Percentiles rank a stretch among this genome's conserved stretches.
Conservation (phyloP, 371 early-diverging fungal species). For the Caulochytrium protostelioides region DNA sequence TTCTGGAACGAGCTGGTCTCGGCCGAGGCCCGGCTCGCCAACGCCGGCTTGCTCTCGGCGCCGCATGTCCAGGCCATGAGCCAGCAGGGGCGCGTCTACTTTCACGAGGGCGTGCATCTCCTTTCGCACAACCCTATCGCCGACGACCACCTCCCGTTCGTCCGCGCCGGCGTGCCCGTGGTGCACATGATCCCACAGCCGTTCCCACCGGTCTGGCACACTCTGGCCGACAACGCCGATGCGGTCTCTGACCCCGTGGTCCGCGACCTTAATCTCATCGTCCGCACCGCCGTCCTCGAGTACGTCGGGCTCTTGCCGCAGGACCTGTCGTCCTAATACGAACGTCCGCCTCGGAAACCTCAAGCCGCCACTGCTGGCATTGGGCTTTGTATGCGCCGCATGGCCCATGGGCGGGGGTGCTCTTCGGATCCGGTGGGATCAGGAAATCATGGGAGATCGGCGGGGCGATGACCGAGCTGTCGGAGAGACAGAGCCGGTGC, state of each 20-base stretch:
- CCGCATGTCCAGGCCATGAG: conserved; percentile 6
- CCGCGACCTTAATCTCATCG: conserved; percentile 16
- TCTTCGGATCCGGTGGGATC: too few relatives aligned
- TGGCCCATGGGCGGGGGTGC: too few relatives aligned
- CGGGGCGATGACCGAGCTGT: too few relatives aligned
- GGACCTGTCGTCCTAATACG: too few relatives aligned
- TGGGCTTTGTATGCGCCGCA: too few relatives aligned
- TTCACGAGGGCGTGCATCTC: conserved; percentile 15
- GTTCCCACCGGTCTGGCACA: conserved; percentile 87
- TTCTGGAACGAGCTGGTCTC: conserved; percentile 12
- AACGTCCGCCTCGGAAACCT: too few relatives aligned
- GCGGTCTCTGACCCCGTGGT: conserved; percentile 18
- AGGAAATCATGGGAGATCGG: too few relatives aligned
- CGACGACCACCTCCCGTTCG: conserved; percentile 86
- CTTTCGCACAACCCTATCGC: conserved; percentile 23
- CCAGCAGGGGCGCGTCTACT: conserved; percentile 33
- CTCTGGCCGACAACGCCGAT: conserved; percentile 22
- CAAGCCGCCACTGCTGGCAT: too few relatives aligned
- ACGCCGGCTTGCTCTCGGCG: conserved; percentile 2
- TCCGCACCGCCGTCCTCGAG: conserved; percentile 20
- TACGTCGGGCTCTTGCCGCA: too few relatives aligned
- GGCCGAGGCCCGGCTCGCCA: conserved; percentile 10
- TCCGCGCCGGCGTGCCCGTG: conserved; percentile 51
- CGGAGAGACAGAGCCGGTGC: too few relatives aligned
- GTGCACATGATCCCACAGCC: conserved; percentile 73